Percentiles rank a stretch among this genome's conserved stretches.
Evolutionary conservation across 139 green algal species (phyloP).

Genomic region (Chlorella sp.): DNA sequence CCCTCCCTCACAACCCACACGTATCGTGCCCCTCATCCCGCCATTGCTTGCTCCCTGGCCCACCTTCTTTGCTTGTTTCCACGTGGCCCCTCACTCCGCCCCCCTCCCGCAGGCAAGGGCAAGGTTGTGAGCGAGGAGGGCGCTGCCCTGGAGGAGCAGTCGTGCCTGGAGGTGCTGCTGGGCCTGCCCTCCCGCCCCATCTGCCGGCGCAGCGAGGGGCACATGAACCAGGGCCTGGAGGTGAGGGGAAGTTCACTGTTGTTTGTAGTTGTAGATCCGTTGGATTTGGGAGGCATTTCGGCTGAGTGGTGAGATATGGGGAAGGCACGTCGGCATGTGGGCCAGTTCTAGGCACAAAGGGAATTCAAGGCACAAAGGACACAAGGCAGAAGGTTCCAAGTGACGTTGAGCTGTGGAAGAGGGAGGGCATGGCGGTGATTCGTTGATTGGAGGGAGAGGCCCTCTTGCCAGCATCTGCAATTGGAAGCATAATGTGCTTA

Average conservation of each 20-base stretch:
- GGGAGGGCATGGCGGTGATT: too few species aligned
- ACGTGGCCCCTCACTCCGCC: neutral
- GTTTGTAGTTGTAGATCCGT: neutral
- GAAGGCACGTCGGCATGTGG: too few species aligned
- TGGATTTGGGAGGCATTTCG: neutral
- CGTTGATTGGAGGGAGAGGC: too few species aligned
- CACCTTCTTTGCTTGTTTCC: neutral
- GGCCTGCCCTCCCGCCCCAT: constrained; percentile 31
- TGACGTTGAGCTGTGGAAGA: too few species aligned
- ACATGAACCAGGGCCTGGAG: constrained; percentile 70
- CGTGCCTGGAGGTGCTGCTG: constrained; percentile 66
- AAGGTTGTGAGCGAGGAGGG: constrained; percentile 35
- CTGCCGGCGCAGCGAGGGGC: constrained; percentile 58
- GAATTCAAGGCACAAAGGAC: too few species aligned
- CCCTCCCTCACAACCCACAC: neutral
- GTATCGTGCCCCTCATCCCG: neutral
- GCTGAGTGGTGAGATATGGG: neutral
- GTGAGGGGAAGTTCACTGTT: constrained; percentile 28
- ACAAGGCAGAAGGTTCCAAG: too few species aligned
- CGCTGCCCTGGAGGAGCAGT: constrained; percentile 22
- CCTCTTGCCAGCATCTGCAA: too few species aligned
- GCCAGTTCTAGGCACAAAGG: too few species aligned
- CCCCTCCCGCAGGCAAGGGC: constrained; percentile 53
- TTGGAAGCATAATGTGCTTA: too few species aligned
- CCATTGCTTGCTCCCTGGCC: neutral